Conservation (phyloP, 352 stramenopile genomes). For the Globisporangium uncinulatum region DNA sequence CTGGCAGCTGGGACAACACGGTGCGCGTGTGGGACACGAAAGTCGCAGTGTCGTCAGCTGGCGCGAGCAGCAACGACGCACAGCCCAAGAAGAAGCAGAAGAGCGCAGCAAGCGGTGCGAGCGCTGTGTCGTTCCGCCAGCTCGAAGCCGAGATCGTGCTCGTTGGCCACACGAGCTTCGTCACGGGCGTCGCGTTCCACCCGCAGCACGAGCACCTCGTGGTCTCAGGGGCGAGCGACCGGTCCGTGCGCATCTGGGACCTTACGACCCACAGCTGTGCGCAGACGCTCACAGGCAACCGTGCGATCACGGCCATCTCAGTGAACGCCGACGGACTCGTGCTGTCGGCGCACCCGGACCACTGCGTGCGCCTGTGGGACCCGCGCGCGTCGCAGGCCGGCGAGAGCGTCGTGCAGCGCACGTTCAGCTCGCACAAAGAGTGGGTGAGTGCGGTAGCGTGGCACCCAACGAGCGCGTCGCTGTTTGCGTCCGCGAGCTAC, state of each 20-base stretch:
- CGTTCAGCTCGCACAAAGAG: slow-evolving; percentile 80
- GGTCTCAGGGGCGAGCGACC: slow-evolving; percentile 63
- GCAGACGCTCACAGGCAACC: slow-evolving; percentile 72
- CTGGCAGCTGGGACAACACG: slow-evolving; percentile 82
- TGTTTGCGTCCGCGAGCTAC: slow-evolving; percentile 75
- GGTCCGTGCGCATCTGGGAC: slow-evolving; percentile 76
- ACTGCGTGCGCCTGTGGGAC: slow-evolving; percentile 81
- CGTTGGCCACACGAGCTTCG: slow-evolving; percentile 69
- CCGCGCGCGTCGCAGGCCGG: slow-evolving; percentile 57
- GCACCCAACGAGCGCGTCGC: slow-evolving; percentile 45
- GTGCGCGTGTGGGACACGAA: slow-evolving; percentile 61
- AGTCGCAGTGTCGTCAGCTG: slow-evolving; percentile 10
- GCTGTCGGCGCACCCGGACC: slow-evolving; percentile 74
- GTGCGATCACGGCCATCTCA: slow-evolving; percentile 67
- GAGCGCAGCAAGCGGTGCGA: slow-evolving; percentile 11
- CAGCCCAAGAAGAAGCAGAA: slow-evolving; percentile 73
- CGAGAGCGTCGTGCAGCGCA: slow-evolving; percentile 71
- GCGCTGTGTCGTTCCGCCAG: slow-evolving; percentile 56
- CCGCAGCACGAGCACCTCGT: slow-evolving; percentile 44
- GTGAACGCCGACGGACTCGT: slow-evolving; percentile 58
- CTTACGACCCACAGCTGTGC: slow-evolving; percentile 62
- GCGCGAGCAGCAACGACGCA: slow-evolving; percentile 15
- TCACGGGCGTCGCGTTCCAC: slow-evolving; percentile 71
- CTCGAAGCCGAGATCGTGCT: slow-evolving; percentile 71
- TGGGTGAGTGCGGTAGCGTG: slow-evolving; percentile 79